A percentile compares a stretch with the other conserved stretches of the same genome.
Evolutionary conservation across 2,329 filamentous ascomycete species (phyloP).

Genomic region (Didymellaceae sp.): DNA sequence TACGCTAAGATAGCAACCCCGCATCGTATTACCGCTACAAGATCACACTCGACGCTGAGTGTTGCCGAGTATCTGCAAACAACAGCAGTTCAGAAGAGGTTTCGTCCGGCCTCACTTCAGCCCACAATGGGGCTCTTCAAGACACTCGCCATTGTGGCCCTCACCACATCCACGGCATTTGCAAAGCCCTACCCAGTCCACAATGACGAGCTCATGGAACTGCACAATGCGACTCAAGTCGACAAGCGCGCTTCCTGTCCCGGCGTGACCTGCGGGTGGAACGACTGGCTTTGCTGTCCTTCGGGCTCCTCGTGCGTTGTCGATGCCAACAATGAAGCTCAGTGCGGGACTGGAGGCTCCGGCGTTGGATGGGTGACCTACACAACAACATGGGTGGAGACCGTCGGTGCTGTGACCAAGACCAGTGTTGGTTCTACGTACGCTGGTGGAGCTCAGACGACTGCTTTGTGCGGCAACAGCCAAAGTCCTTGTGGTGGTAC

Average conservation of each 20-base stretch:
- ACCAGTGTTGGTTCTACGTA: slow-evolving; percentile 61
- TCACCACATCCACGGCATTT: slow-evolving; percentile 60
- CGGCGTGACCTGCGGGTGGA: slow-evolving; percentile 41
- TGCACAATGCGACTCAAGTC: slow-evolving; percentile 41
- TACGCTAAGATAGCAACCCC: slow-evolving; percentile 22
- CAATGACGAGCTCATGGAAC: slow-evolving; percentile 32
- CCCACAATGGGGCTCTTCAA: slow-evolving; percentile 37
- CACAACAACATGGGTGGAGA: slow-evolving; percentile 65
- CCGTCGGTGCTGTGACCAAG: slow-evolving; percentile 57
- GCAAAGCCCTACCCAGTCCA: slow-evolving; percentile 43
- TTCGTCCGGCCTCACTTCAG: not conserved
- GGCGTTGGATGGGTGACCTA: slow-evolving; percentile 59
- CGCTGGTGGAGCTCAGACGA: slow-evolving; percentile 30
- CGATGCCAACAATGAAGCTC: slow-evolving; percentile 45
- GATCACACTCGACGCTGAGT: slow-evolving; percentile 2
- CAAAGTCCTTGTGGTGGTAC: slow-evolving; percentile 70
- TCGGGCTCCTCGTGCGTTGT: slow-evolving; percentile 39
- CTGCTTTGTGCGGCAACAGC: slow-evolving; percentile 54
- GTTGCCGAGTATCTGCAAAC: not conserved
- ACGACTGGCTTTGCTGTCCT: slow-evolving; percentile 46
- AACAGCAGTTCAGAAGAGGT: not conserved
- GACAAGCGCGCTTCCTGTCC: slow-evolving; percentile 27
- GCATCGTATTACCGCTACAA: slow-evolving; percentile 9
- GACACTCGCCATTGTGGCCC: slow-evolving; percentile 70
- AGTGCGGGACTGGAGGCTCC: slow-evolving; percentile 37